phyloP scores from a whole-genome alignment of 139 green algal genomes.

The Chlorella sp. region DNA sequence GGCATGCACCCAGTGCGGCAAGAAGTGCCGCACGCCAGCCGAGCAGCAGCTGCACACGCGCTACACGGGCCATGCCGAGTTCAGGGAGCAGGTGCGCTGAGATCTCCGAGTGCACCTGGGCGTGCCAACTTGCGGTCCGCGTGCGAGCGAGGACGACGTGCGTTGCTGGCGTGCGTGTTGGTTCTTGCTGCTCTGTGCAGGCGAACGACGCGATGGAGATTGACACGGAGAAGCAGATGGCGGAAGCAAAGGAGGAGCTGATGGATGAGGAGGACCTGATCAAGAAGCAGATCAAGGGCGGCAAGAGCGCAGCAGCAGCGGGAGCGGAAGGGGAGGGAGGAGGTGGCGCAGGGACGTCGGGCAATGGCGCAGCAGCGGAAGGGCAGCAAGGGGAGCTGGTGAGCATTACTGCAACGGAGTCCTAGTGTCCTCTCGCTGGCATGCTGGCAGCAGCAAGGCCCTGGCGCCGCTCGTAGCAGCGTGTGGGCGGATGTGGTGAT shows the following conservation, averaged over 20 bases:
- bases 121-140: background rate
- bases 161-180: background rate
- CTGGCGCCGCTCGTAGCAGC: no score
- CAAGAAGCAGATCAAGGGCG: background rate
- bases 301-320: background rate
- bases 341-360: background rate
- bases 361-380: background rate
- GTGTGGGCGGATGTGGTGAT: background rate
- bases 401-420: no score
- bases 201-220: constrained; percentile 36
- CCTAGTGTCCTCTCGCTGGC: no score
- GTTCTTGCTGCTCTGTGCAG: constrained; percentile 15
- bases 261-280: constrained; percentile 27
- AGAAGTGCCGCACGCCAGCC: constrained; percentile 61
- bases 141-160: background rate
- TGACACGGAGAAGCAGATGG: constrained; percentile 70
- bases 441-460: background rate
- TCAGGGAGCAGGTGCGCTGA: constrained; percentile 63
- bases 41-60: constrained; percentile 75
- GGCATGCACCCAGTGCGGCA: constrained; percentile 67
- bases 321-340: background rate
- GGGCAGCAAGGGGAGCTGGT: background rate
- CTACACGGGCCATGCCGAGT: constrained; percentile 66
- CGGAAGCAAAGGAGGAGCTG: constrained; percentile 42
- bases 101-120: background rate